These are phyloP conservation scores for Aspergillus nomiae DNA, from an alignment of 2,329 filamentous ascomycete species.

Conservation along the genomic window DNA sequence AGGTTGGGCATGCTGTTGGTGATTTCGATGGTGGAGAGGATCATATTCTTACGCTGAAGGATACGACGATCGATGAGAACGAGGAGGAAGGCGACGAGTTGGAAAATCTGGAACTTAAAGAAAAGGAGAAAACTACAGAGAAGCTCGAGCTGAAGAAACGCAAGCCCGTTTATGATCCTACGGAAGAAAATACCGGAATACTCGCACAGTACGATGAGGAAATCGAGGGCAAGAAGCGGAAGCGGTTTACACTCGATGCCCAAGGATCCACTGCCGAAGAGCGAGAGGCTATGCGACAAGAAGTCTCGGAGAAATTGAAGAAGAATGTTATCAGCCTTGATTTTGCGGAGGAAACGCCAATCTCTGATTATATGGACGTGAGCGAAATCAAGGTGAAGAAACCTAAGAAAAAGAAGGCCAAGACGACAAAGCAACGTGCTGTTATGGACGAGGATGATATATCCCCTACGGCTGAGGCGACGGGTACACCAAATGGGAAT, in stretches of 20 bases:
- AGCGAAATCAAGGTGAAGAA: constrained; percentile 93
- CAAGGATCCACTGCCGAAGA: constrained; percentile 70
- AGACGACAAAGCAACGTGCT: constrained; percentile 70
- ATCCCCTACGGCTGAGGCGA: constrained; percentile 40
- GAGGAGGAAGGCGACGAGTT: constrained; percentile 90
- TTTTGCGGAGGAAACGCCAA: constrained; percentile 61
- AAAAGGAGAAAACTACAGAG: constrained; percentile 55
- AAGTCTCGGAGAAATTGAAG: constrained; percentile 62
- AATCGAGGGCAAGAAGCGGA: constrained; percentile 85
- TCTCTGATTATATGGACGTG: constrained; percentile 85
- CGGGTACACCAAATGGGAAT: constrained; percentile 45
- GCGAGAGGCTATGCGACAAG: constrained; percentile 56
- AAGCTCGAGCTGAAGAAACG: constrained; percentile 86
- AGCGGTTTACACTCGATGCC: constrained; percentile 83
- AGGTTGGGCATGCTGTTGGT: constrained; percentile 83
- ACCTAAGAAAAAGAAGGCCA: constrained; percentile 82
- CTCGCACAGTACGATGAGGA: constrained; percentile 95
- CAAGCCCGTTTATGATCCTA: constrained; percentile 83
- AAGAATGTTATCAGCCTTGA: constrained; percentile 76
- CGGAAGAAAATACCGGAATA: constrained; percentile 68
- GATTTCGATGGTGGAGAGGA: constrained; percentile 79
- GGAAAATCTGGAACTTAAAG: constrained; percentile 45
- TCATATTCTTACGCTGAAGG: constrained; percentile 92
- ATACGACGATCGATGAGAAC: constrained; percentile 79
- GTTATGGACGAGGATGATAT: constrained; percentile 62